Evolutionary conservation across 305 asterid genomes (phyloP).

Genomic region (Lippia alba): DNA sequence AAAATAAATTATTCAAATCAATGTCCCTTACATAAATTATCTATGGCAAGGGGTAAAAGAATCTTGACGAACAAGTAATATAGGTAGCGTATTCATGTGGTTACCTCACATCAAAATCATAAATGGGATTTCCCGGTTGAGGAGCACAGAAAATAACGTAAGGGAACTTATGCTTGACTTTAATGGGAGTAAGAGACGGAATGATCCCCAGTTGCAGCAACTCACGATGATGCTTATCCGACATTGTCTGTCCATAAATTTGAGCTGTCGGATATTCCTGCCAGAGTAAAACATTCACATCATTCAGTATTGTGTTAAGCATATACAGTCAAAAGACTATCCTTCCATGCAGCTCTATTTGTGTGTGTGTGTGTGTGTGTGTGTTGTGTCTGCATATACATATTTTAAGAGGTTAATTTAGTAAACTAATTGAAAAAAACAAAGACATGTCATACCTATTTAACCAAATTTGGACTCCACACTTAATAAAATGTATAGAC

Average conservation of each 20-base stretch:
- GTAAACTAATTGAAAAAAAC: too few species aligned
- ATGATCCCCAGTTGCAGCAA: constrained; percentile 54
- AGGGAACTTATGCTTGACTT: constrained; percentile 49
- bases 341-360: too few species aligned
- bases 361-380: too few species aligned
- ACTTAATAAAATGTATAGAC: too few species aligned
- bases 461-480: too few species aligned
- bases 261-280: constrained; percentile 67
- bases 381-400: too few species aligned
- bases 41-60: neutral
- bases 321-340: too few species aligned
- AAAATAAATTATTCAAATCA: neutral
- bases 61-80: neutral
- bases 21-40: neutral
- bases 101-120: constrained; percentile 67
- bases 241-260: constrained; percentile 59
- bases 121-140: constrained; percentile 55
- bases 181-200: constrained; percentile 48
- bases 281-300: neutral
- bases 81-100: neutral
- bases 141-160: constrained; percentile 73
- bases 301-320: too few species aligned
- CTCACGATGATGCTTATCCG: constrained; percentile 63
- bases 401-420: too few species aligned
- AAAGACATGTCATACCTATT: too few species aligned